Evolutionary conservation across 2,329 filamentous ascomycete genomes (phyloP), one percentile per base, ranked within the genome.

Genomic region (Sclerotinia glacialis): DNA sequence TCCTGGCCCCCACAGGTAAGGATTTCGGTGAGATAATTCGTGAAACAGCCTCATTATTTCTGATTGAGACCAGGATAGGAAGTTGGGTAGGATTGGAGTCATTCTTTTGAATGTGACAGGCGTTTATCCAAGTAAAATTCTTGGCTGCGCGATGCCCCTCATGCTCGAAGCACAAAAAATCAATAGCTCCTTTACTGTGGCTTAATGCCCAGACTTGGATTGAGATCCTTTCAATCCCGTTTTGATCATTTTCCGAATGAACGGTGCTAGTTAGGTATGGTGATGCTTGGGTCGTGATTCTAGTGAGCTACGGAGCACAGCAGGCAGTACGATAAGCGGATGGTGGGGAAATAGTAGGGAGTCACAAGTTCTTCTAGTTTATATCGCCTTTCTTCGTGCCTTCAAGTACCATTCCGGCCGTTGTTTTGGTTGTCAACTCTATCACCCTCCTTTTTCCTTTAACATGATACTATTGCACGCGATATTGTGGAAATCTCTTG

Each of bases 401-500:
- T 58, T 37, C 26, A 16, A 44, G 3, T 5, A 42, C n/a, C 16
- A 3, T 42, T n/a, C 11, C 14, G 11, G 12, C 4, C 11, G 16
- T 31, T n/a, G 23, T 37, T 31, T 3, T 26, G 18, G 23, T 21
- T n/a, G 18, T 21, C 28, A 21, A 58, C 34, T 53, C 9, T 14
- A 28, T 53, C 16, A 12, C 34, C 21, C 2, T 40, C n/a, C 1
- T 42, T 62, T 62, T 40, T 12, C 7, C 53, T 37, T 54, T 65
- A 65, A 42, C 34, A 65, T 65, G 47, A 61, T 65, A 65, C 7
- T 34, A 37, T 52, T 61, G 12, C 23, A 18, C 23, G 11, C 40
- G 4, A 60, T 60, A 34, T 58, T 42, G 49, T 65, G 54, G 54
- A 52, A 18, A 44, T 42, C 37, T 60, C 26, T 44, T 40, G n/a